Evolutionary conservation across 768 basidiomycete species (phyloP), one percentile per base, ranked within the genome.

Genomic region (Mycena chlorophos): DNA sequence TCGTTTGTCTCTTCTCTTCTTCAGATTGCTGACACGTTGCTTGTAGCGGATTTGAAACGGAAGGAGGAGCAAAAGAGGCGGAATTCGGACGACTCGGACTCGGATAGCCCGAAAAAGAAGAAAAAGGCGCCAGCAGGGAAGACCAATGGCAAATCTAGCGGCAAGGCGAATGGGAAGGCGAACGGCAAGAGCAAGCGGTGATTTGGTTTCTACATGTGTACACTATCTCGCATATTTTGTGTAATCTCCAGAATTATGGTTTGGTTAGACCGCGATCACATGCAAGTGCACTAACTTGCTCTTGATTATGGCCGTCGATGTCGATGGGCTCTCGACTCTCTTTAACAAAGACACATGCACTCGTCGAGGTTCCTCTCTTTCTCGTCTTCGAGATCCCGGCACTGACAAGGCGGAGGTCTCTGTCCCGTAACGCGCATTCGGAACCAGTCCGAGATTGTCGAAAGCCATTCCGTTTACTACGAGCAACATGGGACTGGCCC

Each of bases 381-480:
- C 34, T 37, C 12, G n/a, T 10, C 10, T 37, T 10, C 10, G 12
- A 10, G 40, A 8, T 42, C 22, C 40, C 13, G 22, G 8, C 20
- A 22, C 40, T 42, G 13, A 42, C n/a, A 42, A 20, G 23, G 6
- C 23, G 23, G 12, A 46, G 90, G 91, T 5, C 75, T 89, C 13
- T 92, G 89, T 64, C 88, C 88, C 2, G 85, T 91, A 16, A 54
- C 52, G 30, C 52, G 30, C 19, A 30, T 54, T 14, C 40, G 52
- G 19, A 70, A 75, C 14, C 77, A 84, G 61, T 49, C 69, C 2
- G 56, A 76, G 49, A 68, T 78, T 0, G 56, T 85, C 2, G 81
- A 88, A 64, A 85, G 81, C 48, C 88, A 90, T 64, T 88, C 87
- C 1, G 73, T 92, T 2, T 94, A 92, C 69, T 92, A 79, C 58